A percentile compares a stretch with the other conserved stretches of the same genome.
Conservation (phyloP, 768 basidiomycete genomes). For the Termitomyces sp. region DNA sequence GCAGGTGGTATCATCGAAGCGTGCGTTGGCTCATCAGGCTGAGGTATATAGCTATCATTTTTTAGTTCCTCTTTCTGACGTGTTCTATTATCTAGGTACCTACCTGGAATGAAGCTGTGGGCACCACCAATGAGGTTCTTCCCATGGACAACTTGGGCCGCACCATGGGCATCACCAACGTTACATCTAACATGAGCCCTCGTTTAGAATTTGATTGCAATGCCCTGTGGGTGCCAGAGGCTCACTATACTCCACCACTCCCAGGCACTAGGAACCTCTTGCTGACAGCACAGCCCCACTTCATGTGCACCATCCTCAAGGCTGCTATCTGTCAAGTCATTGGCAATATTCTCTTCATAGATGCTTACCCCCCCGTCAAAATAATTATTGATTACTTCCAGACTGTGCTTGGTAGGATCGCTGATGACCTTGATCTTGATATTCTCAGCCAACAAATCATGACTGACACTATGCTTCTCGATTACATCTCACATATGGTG, state of each 20-base stretch:
- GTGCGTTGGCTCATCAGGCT: not conserved
- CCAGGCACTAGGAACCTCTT: not conserved
- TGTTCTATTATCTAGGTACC: too few relatives aligned
- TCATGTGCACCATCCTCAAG: constrained; percentile 3
- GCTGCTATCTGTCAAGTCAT: constrained; percentile 7
- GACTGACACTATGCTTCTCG: not conserved
- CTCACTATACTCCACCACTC: constrained; percentile 3
- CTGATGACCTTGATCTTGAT: not conserved
- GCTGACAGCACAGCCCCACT: constrained; percentile 8
- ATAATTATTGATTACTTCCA: not conserved
- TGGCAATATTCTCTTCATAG: constrained; percentile 6
- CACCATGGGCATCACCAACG: too few relatives aligned
- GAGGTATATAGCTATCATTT: constrained; percentile 1
- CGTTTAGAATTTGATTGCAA: not conserved
- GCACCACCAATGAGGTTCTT: too few relatives aligned
- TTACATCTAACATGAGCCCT: too few relatives aligned
- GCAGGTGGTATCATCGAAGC: not conserved
- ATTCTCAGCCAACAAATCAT: not conserved
- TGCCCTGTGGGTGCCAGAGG: not conserved
- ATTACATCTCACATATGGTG: not conserved
- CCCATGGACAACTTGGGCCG: too few relatives aligned
- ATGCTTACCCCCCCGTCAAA: not conserved
- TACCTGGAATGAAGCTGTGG: too few relatives aligned
- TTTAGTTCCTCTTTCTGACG: not conserved
- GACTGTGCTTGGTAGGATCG: not conserved